Evolutionary conservation across 2,329 filamentous ascomycete genomes (phyloP), one percentile per base, ranked within the genome.

Genomic region (Tolypocladium amazonense): DNA sequence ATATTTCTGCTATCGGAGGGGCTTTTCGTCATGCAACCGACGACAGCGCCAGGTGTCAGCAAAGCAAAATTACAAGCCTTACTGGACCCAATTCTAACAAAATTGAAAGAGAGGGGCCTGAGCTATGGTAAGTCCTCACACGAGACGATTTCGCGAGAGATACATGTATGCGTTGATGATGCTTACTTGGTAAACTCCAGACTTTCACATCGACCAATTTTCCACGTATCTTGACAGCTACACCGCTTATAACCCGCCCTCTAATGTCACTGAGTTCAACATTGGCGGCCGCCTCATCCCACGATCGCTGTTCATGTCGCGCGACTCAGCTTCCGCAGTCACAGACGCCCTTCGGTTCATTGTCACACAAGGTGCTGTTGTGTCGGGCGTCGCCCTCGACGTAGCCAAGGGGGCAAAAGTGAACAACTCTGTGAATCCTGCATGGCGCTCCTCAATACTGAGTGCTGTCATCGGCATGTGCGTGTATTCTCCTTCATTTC

Each of bases 261-360:
- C 68, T 25, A 67, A 69, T 18, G 60, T 68, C 0, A 82, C 35
- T 12, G 39, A 57, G 25, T 58, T 37, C 76, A 58, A 73, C 72
- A 66, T 70, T 56, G 76, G 77, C 38, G 73, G 74, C 8, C 74
- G 77, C 23, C 71, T 80, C 4, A 70, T 80, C 35, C 74, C 76
- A 18, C 68, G 73, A 38, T 64, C 68, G 14, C 66, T 68, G 14
- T 64, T 77, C n/a, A 18, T n/a, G 47, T 52, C 47, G 14, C 11
- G 43, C 7, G 8, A 41, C 23, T 38, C 37, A 5, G 23, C 20
- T 25, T 11, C 35, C 25, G 23, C 35, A 5, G 47, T 33, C 4
- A 52, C 47, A 33, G 35, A 41, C 8, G 54, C 54, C 11, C 39
- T 56, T 39, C 35, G 37, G n/a, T 27, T 38, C 7, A 41, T 56